Evolutionary conservation across 73 alveolate species (phyloP).

Genomic region (Symbiodinium pilosum): DNA sequence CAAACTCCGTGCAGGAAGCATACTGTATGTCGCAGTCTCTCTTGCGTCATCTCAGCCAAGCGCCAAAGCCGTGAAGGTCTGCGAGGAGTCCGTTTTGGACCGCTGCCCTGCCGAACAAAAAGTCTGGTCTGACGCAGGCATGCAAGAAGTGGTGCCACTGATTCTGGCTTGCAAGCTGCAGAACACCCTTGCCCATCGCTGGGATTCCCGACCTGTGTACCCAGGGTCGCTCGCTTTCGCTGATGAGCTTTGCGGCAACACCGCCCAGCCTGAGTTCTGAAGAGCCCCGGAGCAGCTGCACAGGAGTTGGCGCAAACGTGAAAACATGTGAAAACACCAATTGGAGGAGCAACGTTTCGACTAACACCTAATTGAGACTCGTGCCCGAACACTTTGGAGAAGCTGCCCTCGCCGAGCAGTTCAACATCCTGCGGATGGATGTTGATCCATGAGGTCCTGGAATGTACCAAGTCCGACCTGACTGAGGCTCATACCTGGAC

Average conservation of each 20-base stretch:
- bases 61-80: slow-evolving; percentile 39
- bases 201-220: slow-evolving; percentile 16
- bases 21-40: too few relatives aligned
- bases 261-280: slow-evolving; percentile 33
- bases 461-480: too few relatives aligned
- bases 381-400: slow-evolving; percentile 38
- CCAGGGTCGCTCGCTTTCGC: slow-evolving; percentile 64
- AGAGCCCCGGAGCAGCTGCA: not conserved
- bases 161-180: too few relatives aligned
- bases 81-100: slow-evolving; percentile 38
- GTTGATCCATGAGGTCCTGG: too few relatives aligned
- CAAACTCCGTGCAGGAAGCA: too few relatives aligned
- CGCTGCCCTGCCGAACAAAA: not conserved
- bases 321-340: too few relatives aligned
- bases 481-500: not conserved
- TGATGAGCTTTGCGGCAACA: slow-evolving; percentile 65
- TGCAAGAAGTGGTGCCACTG: too few relatives aligned
- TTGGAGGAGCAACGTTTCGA: too few relatives aligned
- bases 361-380: too few relatives aligned
- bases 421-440: slow-evolving; percentile 11
- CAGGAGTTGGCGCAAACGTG: not conserved
- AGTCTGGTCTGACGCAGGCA: too few relatives aligned
- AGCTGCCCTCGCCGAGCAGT: slow-evolving; percentile 63
- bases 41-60: not conserved
- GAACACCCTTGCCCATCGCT: too few relatives aligned